Evolutionary conservation across 2,329 filamentous ascomycete genomes (phyloP).

Genomic region (Chrysoporthe puriensis): DNA sequence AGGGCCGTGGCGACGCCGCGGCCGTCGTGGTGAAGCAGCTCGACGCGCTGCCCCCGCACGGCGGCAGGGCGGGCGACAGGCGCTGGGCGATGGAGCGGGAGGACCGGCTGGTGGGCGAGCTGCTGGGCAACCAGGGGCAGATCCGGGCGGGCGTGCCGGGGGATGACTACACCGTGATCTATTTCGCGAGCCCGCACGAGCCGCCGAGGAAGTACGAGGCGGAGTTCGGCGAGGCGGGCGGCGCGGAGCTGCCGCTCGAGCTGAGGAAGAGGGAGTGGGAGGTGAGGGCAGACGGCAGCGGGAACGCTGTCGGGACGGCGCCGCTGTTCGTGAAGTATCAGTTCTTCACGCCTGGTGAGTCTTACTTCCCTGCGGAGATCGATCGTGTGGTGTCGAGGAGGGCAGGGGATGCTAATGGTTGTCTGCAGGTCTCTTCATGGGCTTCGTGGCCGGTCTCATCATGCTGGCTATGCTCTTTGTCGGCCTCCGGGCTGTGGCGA

Average conservation of each 20-base stretch:
- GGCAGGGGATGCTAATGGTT: neutral
- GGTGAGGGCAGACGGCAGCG: conserved; percentile 44
- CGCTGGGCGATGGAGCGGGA: conserved; percentile 11
- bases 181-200: conserved; percentile 65
- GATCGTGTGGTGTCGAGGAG: neutral
- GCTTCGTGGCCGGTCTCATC: conserved; percentile 69
- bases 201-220: conserved; percentile 62
- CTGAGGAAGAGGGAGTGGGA: conserved; percentile 63
- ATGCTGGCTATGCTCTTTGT: conserved; percentile 79
- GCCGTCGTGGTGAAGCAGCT: conserved; percentile 48
- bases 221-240: conserved; percentile 57
- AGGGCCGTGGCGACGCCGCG: conserved; percentile 37
- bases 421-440: conserved; percentile 82
- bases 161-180: conserved; percentile 73
- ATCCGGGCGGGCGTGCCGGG: conserved; percentile 32
- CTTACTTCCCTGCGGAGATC: neutral
- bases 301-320: conserved; percentile 46
- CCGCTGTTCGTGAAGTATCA: conserved; percentile 90
- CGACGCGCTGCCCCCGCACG: conserved; percentile 40
- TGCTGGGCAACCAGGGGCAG: conserved; percentile 43
- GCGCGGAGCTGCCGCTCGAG: conserved; percentile 62
- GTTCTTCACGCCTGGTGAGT: conserved; percentile 84
- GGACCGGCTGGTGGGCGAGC: conserved; percentile 54
- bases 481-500: conserved; percentile 75
- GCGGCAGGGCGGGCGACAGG: conserved; percentile 44